Evolutionary conservation across 202 grass and related monocot species (phyloP), one percentile per base, ranked within the genome.

Genomic region (Schoenoplectus triqueter): DNA sequence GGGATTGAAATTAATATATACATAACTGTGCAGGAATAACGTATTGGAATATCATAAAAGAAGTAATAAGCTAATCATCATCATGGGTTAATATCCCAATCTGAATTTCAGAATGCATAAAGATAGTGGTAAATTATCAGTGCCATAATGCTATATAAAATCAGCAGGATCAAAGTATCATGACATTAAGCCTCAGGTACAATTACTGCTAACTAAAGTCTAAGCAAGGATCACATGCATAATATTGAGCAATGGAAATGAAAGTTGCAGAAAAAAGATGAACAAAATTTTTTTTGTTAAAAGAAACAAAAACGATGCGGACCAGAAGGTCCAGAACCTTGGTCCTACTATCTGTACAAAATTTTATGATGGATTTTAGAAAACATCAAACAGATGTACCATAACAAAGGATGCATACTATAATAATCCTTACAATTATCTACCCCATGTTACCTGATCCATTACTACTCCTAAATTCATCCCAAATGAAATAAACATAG

Each of bases 261-360:
- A 40, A 66, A 39, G 64, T 10, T 66, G 0, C 1, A 66, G 11
- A 66, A 40, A 40, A 66, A 66, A 39, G 10, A 20, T 39, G 22
- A 40, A 73, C 69, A 72, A 2, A 50, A n/a, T 47, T 18, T 45
- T 70, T 70, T 46, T 45, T 46, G 40, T 41, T 70, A 7, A 46
- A 69, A 45, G 47, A 15, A 14, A 48, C 15, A 18, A 71, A 70
- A 66, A 66, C 31, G 51, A 89, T 86, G 72, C 60, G 95, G 95
- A 5, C 95, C 95, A 92, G 92, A 97, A 84, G 95, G 95, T 85
- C 95, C 95, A 78, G 95, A 86, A 42, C 1, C 14, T 47, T 46
- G 0, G 68, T 47, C 47, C 14, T 47, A 14, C 42, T 71, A 69
- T 92, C 48, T 71, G 7, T 47, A 18, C 44, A 2, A 19, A 46